These are phyloP conservation scores for Crepidotus variabilis DNA, from an alignment of 768 basidiomycete genomes.

Conservation along the genomic window DNA sequence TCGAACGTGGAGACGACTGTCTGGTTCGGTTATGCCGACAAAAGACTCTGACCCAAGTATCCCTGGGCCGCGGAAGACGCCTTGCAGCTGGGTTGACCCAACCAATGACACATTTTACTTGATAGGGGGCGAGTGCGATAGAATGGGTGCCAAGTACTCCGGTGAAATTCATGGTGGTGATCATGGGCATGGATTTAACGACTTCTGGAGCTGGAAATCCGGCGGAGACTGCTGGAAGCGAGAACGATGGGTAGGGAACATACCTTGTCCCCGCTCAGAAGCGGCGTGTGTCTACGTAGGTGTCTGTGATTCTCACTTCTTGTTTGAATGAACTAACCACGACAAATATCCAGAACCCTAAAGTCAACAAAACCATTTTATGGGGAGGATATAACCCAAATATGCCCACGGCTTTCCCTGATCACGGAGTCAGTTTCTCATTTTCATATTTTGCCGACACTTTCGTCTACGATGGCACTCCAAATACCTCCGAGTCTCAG, in stretches of 20 bases:
- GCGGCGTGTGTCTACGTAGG: slow-evolving; percentile 27
- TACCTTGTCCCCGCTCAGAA: slow-evolving; percentile 30
- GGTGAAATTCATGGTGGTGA: slow-evolving; percentile 20
- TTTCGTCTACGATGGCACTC: slow-evolving; percentile 19
- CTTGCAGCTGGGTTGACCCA: slow-evolving; percentile 30
- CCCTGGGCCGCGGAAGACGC: slow-evolving; percentile 31
- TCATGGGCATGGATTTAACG: slow-evolving; percentile 22
- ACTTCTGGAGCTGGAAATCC: slow-evolving; percentile 35
- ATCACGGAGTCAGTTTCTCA: slow-evolving; percentile 16
- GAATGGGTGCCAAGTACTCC: slow-evolving; percentile 21
- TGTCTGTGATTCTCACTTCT: slow-evolving; percentile 2
- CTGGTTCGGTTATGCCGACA: slow-evolving; percentile 16
- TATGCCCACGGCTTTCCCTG: slow-evolving; percentile 19
- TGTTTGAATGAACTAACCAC: background rate
- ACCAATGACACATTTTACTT: slow-evolving; percentile 26
- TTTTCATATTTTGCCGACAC: slow-evolving; percentile 41
- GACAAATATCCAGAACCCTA: slow-evolving; percentile 25
- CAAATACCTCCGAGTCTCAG: background rate
- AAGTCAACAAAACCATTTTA: slow-evolving; percentile 30
- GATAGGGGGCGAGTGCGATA: slow-evolving; percentile 32
- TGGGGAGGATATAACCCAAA: slow-evolving; percentile 37
- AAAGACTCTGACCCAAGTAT: slow-evolving; percentile 14
- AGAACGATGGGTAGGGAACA: slow-evolving; percentile 29
- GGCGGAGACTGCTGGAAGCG: slow-evolving; percentile 23
- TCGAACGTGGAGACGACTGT: slow-evolving; percentile 26